Evolutionary conservation across 805 yeast species (phyloP).

Genomic region (Hanseniaspora occidentalis): DNA sequence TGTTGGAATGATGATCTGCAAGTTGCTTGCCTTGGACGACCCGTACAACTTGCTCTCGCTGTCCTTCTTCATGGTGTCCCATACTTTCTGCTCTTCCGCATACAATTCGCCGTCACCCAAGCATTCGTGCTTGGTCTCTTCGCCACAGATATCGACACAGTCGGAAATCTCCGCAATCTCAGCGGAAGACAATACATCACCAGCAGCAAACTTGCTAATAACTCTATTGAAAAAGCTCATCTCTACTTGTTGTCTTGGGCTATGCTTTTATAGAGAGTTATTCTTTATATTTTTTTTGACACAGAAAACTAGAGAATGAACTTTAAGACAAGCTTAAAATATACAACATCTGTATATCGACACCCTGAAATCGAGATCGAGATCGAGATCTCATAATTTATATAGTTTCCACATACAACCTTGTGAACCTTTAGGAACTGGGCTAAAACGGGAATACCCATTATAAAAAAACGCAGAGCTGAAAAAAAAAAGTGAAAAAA

Average conservation of each 20-base stretch:
- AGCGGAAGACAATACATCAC: not conserved
- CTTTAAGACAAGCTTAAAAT: too few species aligned
- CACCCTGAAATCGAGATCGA: too few species aligned
- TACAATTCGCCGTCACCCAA: not conserved
- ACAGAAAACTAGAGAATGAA: too few species aligned
- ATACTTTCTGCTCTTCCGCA: not conserved
- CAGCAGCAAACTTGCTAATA: not conserved
- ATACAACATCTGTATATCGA: too few species aligned
- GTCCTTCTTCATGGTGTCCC: not conserved
- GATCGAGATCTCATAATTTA: too few species aligned
- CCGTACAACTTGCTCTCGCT: constrained; percentile 39
- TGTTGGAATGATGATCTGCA: constrained; percentile 73
- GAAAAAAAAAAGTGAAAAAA: too few species aligned
- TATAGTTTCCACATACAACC: too few species aligned
- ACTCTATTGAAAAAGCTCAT: not conserved
- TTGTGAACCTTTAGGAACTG: too few species aligned
- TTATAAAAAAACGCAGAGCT: too few species aligned
- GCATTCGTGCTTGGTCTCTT: not conserved
- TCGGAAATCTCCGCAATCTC: not conserved
- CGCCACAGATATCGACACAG: not conserved
- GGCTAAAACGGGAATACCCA: too few species aligned
- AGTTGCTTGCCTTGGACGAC: constrained; percentile 52
- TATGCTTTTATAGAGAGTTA: not conserved
- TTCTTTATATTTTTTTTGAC: too few species aligned
- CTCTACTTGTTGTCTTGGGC: not conserved